Base-by-base conservation (phyloP, 805 yeast genomes). In the Candida dendrica region DNA sequence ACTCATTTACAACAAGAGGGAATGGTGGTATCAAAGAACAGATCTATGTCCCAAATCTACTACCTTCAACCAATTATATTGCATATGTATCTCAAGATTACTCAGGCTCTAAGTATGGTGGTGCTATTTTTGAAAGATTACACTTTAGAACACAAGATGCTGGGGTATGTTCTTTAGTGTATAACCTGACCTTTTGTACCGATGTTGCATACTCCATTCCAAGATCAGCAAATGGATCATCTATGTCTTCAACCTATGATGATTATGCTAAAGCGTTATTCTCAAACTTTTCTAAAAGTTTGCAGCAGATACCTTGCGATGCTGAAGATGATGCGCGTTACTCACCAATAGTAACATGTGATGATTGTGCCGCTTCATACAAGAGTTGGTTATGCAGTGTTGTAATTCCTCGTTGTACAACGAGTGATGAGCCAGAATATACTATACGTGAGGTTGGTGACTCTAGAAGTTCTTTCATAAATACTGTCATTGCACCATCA, bases 141-240 rank as follows among this genome's bases (percentile, higher is more conserved):
- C 59, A 60, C 31, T 85, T 91, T 45, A 71, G 74, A 34, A 77
- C 87, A 2, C 61, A 75, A 59, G 60, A 59, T 20, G 56, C 69
- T 2, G 64, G 67, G 16, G 74, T 85, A 2, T 91, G 98, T 59
- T 76, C 82, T 45, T 63, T 90, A 38, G 74, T 89, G 15, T 87
- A 76, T 57, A 84, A 77, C 44, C 67, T 91, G 45, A 79, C 75
- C 3, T 89, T 89, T 54, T 91, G 98, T 60, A 60, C 69, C 26
- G 75, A 77, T 37, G 95, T 91, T 19, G 93, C 96, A 1, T 91
- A 90, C 62, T 74, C 95, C 0, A 96, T 86, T 0, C 98, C 98
- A 0, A 69, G 65, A 24, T 60, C 75, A 1, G 46, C 66, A 16
- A 44, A 52, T 30, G 56, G 58, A 35, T 53, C 59, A 1, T 53